These are phyloP conservation scores for Candida corydali DNA, from an alignment of 805 yeast species.

Conservation along the genomic window DNA sequence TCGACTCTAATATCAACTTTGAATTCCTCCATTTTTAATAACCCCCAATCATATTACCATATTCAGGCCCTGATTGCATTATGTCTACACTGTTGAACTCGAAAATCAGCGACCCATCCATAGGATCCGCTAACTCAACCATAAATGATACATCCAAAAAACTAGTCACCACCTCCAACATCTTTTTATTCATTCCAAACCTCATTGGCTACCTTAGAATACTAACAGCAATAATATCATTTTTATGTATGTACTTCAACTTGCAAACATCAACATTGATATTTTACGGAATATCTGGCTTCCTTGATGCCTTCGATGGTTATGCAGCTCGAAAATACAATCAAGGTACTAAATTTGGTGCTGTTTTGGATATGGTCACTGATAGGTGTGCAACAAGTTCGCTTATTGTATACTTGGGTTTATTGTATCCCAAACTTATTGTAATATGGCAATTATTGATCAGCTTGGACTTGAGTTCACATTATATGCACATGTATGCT, in stretches of 20 bases:
- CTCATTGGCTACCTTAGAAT: conserved; percentile 88
- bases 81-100: no score
- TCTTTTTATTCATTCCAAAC: conserved; percentile 83
- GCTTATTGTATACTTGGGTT: conserved; percentile 80
- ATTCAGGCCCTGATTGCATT: no score
- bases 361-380: conserved; percentile 97
- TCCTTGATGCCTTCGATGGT: conserved; percentile 95
- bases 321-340: conserved; percentile 85
- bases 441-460: conserved; percentile 78
- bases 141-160: neutral
- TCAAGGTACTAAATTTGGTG: conserved; percentile 92
- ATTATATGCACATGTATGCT: conserved; percentile 98
- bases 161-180: conserved; percentile 28
- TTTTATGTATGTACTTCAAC: conserved; percentile 68
- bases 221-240: conserved; percentile 73
- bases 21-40: no score
- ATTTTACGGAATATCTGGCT: conserved; percentile 81
- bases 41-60: no score
- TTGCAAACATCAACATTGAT: conserved; percentile 78
- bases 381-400: conserved; percentile 96
- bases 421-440: conserved; percentile 68
- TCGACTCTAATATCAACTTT: no score
- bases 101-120: no score
- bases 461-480: conserved; percentile 85
- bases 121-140: no score